These are phyloP conservation scores for Apophysomyces trapeziformis DNA, from an alignment of 371 early-diverging fungal species.

Conservation along the genomic window DNA sequence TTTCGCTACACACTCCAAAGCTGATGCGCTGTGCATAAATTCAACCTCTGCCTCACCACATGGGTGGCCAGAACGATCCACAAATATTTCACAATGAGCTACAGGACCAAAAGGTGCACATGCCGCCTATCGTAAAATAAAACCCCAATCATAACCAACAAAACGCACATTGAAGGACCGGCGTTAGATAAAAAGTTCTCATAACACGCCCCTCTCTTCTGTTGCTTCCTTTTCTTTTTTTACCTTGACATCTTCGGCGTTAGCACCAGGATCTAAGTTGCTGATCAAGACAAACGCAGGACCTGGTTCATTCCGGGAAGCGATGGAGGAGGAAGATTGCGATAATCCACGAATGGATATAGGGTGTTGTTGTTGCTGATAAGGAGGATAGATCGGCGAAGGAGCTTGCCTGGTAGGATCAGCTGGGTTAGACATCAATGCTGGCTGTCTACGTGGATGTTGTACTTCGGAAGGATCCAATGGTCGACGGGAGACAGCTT, in stretches of 20 bases:
- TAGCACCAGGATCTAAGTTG: slow-evolving; percentile 46
- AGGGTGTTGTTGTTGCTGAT: neutral
- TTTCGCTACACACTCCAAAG: slow-evolving; percentile 15
- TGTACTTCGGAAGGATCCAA: neutral
- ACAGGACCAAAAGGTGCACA: slow-evolving; percentile 16
- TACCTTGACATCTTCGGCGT: slow-evolving; percentile 47
- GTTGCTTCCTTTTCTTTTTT: neutral
- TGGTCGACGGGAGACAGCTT: slow-evolving; percentile 1
- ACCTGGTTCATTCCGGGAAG: slow-evolving; percentile 14
- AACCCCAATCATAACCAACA: neutral
- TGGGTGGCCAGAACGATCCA: slow-evolving; percentile 19
- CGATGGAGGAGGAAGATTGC: neutral
- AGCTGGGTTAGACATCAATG: neutral
- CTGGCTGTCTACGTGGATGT: slow-evolving; percentile 2
- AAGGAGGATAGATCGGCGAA: neutral
- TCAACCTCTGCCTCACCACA: slow-evolving; percentile 22
- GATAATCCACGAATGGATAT: slow-evolving; percentile 1
- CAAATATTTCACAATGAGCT: slow-evolving; percentile 13
- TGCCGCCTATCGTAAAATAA: slow-evolving; percentile 11
- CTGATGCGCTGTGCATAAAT: slow-evolving; percentile 13
- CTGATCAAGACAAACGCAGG: slow-evolving; percentile 38
- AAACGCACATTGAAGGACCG: neutral
- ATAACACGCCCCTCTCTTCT: too few relatives aligned
- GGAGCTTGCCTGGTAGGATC: neutral
- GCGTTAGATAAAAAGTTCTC: too few relatives aligned